Evolutionary conservation across 352 stramenopile species (phyloP).

Genomic region (Hyaloperonospora brassicae): DNA sequence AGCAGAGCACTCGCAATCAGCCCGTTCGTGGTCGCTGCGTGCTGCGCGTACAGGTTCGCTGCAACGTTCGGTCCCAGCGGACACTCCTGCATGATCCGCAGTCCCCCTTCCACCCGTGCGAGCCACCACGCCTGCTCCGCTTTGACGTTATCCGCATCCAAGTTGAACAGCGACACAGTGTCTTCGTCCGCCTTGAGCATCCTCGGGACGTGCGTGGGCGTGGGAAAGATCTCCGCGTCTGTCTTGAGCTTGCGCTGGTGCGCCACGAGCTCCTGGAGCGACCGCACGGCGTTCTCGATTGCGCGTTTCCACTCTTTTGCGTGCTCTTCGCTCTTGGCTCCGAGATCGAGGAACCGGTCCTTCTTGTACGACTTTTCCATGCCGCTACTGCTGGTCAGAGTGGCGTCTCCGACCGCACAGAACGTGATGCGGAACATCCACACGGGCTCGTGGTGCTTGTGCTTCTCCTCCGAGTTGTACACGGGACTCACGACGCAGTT

Average conservation of each 20-base stretch:
- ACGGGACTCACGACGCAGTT: constrained; percentile 67
- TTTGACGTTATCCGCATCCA: constrained; percentile 79
- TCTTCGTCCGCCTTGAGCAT: constrained; percentile 78
- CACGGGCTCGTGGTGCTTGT: constrained; percentile 78
- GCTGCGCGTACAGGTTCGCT: constrained; percentile 72
- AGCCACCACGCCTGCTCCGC: constrained; percentile 83
- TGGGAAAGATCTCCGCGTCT: constrained; percentile 68
- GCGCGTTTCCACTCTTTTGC: constrained; percentile 77
- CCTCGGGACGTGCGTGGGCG: constrained; percentile 48
- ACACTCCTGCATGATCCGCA: constrained; percentile 84
- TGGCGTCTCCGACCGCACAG: constrained; percentile 38
- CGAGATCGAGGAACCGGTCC: constrained; percentile 79
- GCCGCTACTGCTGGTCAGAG: constrained; percentile 11
- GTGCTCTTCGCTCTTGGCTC: constrained; percentile 77
- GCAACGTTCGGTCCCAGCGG: constrained; percentile 70
- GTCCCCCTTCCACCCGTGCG: constrained; percentile 66
- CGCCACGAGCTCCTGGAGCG: constrained; percentile 56
- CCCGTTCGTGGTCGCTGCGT: constrained; percentile 66
- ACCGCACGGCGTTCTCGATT: constrained; percentile 72
- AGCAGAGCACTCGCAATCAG: constrained; percentile 57
- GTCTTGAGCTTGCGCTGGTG: constrained; percentile 72
- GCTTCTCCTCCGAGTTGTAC: constrained; percentile 85
- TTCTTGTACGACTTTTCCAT: constrained; percentile 86
- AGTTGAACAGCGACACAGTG: constrained; percentile 77
- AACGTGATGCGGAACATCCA: constrained; percentile 89